phyloP scores from a whole-genome alignment of 140 eudicot species.

The Cichorium intybus region DNA sequence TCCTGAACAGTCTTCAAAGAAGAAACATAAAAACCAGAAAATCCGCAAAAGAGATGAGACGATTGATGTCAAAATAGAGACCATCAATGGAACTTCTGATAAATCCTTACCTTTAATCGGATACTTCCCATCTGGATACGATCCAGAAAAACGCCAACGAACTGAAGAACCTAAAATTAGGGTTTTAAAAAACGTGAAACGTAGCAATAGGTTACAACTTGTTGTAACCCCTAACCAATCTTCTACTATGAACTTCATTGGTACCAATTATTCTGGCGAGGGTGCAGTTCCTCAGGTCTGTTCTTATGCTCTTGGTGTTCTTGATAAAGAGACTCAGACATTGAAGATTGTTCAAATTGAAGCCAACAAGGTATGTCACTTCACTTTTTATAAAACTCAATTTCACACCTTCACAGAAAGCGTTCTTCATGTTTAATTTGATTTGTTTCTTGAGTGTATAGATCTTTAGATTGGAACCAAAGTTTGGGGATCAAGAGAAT shows the following conservation, averaged over 20 bases:
- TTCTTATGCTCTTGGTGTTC: constrained; percentile 62
- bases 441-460: constrained; percentile 9
- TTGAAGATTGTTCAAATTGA: constrained; percentile 72
- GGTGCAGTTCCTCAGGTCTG: constrained; percentile 63
- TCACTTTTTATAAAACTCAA: too few species aligned
- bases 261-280: constrained; percentile 77
- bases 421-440: background rate
- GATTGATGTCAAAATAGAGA: constrained; percentile 43
- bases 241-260: constrained; percentile 53
- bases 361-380: constrained; percentile 54
- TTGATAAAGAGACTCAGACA: constrained; percentile 59
- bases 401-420: background rate
- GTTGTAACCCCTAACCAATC: constrained; percentile 54
- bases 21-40: constrained; percentile 30
- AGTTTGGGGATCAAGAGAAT: constrained; percentile 26
- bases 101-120: constrained; percentile 65
- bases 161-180: constrained; percentile 29
- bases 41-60: constrained; percentile 15
- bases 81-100: constrained; percentile 21
- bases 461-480: constrained; percentile 82
- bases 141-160: constrained; percentile 40
- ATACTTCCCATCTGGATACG: constrained; percentile 64
- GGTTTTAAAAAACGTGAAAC: constrained; percentile 42
- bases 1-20: constrained; percentile 18
- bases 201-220: constrained; percentile 46